Evolutionary conservation across 2,329 filamentous ascomycete species (phyloP).

Genomic region (Nemania sp.): DNA sequence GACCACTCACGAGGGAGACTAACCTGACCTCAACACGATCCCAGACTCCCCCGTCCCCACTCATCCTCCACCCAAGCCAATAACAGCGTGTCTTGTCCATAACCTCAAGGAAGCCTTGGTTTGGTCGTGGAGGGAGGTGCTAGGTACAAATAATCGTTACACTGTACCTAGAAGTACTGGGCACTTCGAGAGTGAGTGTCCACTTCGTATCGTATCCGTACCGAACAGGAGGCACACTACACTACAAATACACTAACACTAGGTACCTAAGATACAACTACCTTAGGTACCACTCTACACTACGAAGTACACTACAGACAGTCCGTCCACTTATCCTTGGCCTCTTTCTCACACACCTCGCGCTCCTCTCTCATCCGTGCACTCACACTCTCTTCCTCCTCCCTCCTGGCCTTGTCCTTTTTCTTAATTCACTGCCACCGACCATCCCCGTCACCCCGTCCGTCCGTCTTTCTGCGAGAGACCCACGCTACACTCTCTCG

Average conservation of each 20-base stretch:
- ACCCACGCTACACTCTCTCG: slow-evolving; percentile 17
- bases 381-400: slow-evolving; percentile 18
- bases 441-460: slow-evolving; percentile 23
- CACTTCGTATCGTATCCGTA: no score
- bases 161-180: no score
- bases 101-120: slow-evolving; percentile 13
- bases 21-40: slow-evolving; percentile 2
- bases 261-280: no score
- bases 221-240: slow-evolving; percentile 1
- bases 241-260: no score
- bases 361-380: slow-evolving; percentile 22
- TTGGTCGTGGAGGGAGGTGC: neutral
- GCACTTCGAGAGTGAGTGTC: no score
- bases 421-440: slow-evolving; percentile 23
- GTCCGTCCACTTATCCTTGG: slow-evolving; percentile 18
- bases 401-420: slow-evolving; percentile 23
- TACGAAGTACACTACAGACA: no score
- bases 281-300: slow-evolving; percentile 7
- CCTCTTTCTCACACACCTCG: slow-evolving; percentile 20
- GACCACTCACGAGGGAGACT: slow-evolving; percentile 20
- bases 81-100: slow-evolving; percentile 11
- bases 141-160: no score
- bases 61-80: slow-evolving; percentile 19
- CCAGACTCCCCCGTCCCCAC: slow-evolving; percentile 22
- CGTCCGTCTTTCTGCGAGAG: slow-evolving; percentile 24